These are phyloP conservation scores for Ogataea haglerorum DNA, from an alignment of 805 yeast species.

Conservation along the genomic window DNA sequence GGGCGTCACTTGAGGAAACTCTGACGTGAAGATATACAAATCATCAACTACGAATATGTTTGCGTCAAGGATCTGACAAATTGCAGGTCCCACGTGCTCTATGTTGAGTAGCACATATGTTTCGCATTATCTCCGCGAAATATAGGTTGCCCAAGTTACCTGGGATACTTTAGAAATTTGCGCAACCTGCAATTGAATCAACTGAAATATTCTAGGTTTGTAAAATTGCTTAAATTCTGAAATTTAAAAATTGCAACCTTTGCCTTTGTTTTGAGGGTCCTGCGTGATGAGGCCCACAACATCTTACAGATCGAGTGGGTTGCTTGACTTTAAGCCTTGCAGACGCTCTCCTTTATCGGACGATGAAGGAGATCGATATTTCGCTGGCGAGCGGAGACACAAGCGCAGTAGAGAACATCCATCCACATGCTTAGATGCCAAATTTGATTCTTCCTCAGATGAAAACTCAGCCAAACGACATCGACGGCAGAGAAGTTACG, in stretches of 20 bases:
- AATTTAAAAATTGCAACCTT: not conserved
- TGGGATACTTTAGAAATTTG: not conserved
- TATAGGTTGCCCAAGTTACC: not conserved
- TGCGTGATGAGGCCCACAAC: constrained; percentile 3
- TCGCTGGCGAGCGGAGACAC: constrained; percentile 4
- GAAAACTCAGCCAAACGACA: not conserved
- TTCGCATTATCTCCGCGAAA: not conserved
- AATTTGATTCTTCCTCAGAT: not conserved
- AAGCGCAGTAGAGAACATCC: constrained; percentile 1
- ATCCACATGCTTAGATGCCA: not conserved
- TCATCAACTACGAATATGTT: no score
- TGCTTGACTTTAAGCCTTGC: constrained; percentile 23
- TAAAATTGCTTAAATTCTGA: not conserved
- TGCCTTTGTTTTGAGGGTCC: not conserved
- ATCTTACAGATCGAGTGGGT: constrained; percentile 5
- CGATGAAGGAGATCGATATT: constrained; percentile 20
- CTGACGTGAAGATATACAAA: not conserved
- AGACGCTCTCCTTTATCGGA: constrained; percentile 30
- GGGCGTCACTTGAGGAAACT: constrained; percentile 27
- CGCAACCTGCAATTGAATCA: not conserved
- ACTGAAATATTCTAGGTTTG: not conserved
- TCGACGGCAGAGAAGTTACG: not conserved
- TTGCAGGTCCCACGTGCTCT: no score
- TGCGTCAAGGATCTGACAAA: no score
- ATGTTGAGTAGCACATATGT: not conserved